Base-by-base conservation (phyloP, 2,329 filamentous ascomycete genomes). In the Penicillium sp. region DNA sequence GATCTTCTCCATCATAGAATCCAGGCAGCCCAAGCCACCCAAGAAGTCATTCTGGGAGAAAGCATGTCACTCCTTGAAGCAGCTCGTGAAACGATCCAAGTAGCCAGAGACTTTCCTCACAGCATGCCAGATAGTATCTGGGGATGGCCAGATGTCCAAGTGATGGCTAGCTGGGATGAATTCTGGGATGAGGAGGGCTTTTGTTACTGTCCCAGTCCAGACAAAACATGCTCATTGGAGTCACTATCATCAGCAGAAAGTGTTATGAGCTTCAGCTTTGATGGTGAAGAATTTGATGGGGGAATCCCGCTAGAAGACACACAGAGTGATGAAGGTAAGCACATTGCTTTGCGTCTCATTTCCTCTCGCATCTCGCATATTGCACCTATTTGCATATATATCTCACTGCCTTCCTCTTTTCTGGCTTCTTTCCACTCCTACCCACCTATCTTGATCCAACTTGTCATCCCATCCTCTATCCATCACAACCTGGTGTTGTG, bases 1-100 rank as follows among this genome's bases (percentile, higher is more conserved):
- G 56, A 58, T 58, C 50, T 58, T 58, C 28, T 58, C 56, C 30
- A 58, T 58, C 47, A 58, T 58, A 50, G 56, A 54, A 30, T 46
- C 50, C 16, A 52, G 56, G 43, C 43, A 23, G 46, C 43, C 28
- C 38, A 43, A 54, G 33, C 38, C 48, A 43, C 38, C 26, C 38
- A 58, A 54, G 52, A 54, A 23, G 35, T 45, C 50, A 26, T 51
- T 46, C 47, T 50, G 53, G 53, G 40, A 26, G 38, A 56, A 26
- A 46, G 23, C 40, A 35, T 28, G 43, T n/a, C 38, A 42, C 20
- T 24, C 38, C 26, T 56, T 35, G 53, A 56, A 45, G 24, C 53
- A 38, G 26, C 48, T 50, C 11, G 40, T 38, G 46, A 33, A 33
- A 9, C 28, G 5, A 24, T 33, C 35, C 49, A 52, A 57, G 45